Conservation (phyloP, 2,329 filamentous ascomycete genomes). For the Colletotrichum shisoi region DNA sequence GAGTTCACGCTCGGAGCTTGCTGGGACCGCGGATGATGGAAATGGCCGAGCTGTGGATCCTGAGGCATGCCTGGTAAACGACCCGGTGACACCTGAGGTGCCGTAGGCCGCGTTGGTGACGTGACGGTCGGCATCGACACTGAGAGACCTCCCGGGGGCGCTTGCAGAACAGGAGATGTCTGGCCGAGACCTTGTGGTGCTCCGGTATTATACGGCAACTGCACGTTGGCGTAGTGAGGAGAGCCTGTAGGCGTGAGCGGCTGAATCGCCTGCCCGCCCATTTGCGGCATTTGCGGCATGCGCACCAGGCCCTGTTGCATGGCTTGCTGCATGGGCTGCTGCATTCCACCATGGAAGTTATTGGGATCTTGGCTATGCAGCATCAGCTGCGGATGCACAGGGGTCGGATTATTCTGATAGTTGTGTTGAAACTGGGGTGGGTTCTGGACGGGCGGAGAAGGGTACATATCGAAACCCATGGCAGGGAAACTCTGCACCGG, state of each 20-base stretch:
- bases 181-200: slow-evolving; percentile 11
- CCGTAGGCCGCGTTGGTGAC: slow-evolving; percentile 14
- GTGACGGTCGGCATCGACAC: slow-evolving; percentile 21
- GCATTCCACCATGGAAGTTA: neutral
- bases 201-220: slow-evolving; percentile 11
- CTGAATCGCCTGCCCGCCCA: slow-evolving; percentile 1
- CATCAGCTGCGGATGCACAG: slow-evolving; percentile 7
- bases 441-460: slow-evolving; percentile 18
- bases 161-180: slow-evolving; percentile 25
- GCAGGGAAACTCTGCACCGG: slow-evolving; percentile 1
- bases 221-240: slow-evolving; percentile 21
- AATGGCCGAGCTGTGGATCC: neutral
- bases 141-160: slow-evolving; percentile 26
- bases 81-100: neutral
- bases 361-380: slow-evolving; percentile 6
- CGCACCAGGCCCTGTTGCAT: slow-evolving; percentile 3
- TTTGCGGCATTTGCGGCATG: slow-evolving; percentile 15
- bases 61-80: neutral
- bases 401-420: neutral
- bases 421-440: neutral
- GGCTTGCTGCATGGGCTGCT: slow-evolving; percentile 7
- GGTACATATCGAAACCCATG: slow-evolving; percentile 17
- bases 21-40: neutral
- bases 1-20: slow-evolving; percentile 12
- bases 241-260: slow-evolving; percentile 30